These are phyloP conservation scores for Acidiella bohemica DNA, from an alignment of 495 filamentous ascomycete genomes.

Conservation along the genomic window DNA sequence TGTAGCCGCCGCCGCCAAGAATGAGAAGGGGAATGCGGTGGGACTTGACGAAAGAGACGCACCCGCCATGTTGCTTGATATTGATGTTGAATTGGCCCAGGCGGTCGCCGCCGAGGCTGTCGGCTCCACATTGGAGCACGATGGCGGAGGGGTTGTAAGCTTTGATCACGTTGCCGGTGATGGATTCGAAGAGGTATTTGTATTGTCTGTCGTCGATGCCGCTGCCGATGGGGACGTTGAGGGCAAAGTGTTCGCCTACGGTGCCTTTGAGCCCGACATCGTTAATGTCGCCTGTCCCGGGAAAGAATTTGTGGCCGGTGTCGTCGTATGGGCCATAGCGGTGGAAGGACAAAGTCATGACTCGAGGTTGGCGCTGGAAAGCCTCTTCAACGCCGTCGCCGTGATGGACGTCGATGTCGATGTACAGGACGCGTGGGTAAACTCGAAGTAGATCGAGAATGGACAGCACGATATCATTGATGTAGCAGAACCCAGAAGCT, in stretches of 20 bases:
- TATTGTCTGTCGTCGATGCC: conserved; percentile 93
- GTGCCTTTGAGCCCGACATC: conserved; percentile 49
- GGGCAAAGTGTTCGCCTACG: conserved; percentile 47
- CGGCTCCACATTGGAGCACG: conserved; percentile 91
- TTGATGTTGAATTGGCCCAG: conserved; percentile 95
- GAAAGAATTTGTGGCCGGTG: conserved; percentile 47
- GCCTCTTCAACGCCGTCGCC: conserved; percentile 95
- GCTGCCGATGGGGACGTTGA: conserved; percentile 56
- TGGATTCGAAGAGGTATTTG: conserved; percentile 63
- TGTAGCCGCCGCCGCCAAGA: conserved; percentile 92
- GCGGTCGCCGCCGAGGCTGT: conserved; percentile 85
- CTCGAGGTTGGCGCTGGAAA: conserved; percentile 90
- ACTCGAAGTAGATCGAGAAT: conserved; percentile 80
- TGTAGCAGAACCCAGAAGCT: conserved; percentile 92
- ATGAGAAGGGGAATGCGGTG: conserved; percentile 68
- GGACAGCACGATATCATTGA: conserved; percentile 95
- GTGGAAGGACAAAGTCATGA: conserved; percentile 93
- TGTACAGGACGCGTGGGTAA: conserved; percentile 85
- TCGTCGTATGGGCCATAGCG: conserved; percentile 66
- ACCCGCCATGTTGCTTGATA: conserved; percentile 81
- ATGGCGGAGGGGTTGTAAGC: conserved; percentile 74
- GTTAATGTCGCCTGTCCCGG: conserved; percentile 47
- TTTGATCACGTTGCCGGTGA: conserved; percentile 61
- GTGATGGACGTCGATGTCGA: conserved; percentile 97
- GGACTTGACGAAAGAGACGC: conserved; percentile 74